Percentiles rank a stretch among this genome's conserved stretches.
Evolutionary conservation across 805 yeast genomes (phyloP).

Genomic region (Kluyveromyces wickerhamii): DNA sequence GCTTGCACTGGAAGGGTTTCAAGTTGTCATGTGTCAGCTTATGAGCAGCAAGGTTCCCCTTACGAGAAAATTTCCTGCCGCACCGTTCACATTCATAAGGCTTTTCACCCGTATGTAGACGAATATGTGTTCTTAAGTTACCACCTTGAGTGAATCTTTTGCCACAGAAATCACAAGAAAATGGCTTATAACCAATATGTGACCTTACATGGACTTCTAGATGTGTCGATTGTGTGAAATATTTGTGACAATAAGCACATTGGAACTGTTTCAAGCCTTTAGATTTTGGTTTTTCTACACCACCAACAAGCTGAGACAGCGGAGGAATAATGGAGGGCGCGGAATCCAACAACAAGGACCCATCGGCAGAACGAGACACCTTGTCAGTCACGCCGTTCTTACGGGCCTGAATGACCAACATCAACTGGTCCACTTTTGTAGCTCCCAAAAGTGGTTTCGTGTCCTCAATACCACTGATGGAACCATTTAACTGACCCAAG

Average conservation of each 20-base stretch:
- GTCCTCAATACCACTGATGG: constrained; percentile 35
- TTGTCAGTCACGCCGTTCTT: constrained; percentile 64
- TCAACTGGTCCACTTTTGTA: constrained; percentile 82
- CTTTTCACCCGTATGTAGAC: constrained; percentile 87
- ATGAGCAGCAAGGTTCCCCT: constrained; percentile 90
- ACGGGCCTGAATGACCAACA: constrained; percentile 86
- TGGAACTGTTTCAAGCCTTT: constrained; percentile 46
- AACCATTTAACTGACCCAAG: constrained; percentile 1
- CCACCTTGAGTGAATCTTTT: constrained; percentile 88
- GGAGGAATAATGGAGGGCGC: constrained; percentile 45
- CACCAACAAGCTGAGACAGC: constrained; percentile 64
- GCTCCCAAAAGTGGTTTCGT: constrained; percentile 72
- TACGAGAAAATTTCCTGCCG: constrained; percentile 70
- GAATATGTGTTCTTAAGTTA: constrained; percentile 72
- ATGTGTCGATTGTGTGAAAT: constrained; percentile 85
- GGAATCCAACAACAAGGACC: constrained; percentile 50
- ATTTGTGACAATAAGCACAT: constrained; percentile 71
- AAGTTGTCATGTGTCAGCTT: constrained; percentile 69
- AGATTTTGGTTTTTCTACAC: constrained; percentile 57
- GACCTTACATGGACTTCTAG: constrained; percentile 82
- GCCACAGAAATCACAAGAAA: constrained; percentile 67
- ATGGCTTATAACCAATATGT: constrained; percentile 83
- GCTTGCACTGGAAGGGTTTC: constrained; percentile 70
- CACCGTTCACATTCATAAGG: constrained; percentile 80
- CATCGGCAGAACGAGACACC: constrained; percentile 60